These are phyloP conservation scores for Boechera stricta DNA, from an alignment of 345 rosid genomes.

Conservation along the genomic window DNA sequence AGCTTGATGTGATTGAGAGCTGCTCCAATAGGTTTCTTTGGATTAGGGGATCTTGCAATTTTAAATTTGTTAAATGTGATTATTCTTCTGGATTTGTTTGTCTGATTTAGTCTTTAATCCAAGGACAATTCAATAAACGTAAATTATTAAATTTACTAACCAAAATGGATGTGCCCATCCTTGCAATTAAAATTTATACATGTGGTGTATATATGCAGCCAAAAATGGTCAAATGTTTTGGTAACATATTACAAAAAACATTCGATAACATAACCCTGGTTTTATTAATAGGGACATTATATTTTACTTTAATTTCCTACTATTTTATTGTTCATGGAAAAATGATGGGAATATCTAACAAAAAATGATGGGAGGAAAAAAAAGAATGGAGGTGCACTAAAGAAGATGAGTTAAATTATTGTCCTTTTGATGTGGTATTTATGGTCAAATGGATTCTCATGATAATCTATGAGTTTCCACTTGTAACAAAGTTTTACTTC, in stretches of 20 bases:
- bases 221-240: conserved; percentile 16
- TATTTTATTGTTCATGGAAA: background rate
- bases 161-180: background rate
- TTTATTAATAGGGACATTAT: background rate
- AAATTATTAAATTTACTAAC: background rate
- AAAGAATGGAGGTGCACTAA: conserved; percentile 37
- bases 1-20: conserved; percentile 36
- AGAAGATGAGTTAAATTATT: conserved; percentile 40
- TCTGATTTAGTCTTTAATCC: conserved; percentile 1
- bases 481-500: conserved; percentile 42
- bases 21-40: background rate
- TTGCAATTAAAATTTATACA: background rate
- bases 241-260: background rate
- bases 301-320: background rate
- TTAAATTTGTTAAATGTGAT: background rate
- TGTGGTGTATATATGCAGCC: background rate
- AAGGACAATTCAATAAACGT: conserved; percentile 2
- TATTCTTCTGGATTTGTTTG: background rate
- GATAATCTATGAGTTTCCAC: conserved; percentile 48
- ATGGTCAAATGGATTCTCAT: conserved; percentile 45
- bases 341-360: no score
- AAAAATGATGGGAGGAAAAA: conserved; percentile 24
- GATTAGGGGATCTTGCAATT: conserved; percentile 10
- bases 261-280: background rate
- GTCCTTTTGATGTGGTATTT: conserved; percentile 34